phyloP scores from a whole-genome alignment of 1,284 basidiomycete genomes.

The Naganishia sp. region DNA sequence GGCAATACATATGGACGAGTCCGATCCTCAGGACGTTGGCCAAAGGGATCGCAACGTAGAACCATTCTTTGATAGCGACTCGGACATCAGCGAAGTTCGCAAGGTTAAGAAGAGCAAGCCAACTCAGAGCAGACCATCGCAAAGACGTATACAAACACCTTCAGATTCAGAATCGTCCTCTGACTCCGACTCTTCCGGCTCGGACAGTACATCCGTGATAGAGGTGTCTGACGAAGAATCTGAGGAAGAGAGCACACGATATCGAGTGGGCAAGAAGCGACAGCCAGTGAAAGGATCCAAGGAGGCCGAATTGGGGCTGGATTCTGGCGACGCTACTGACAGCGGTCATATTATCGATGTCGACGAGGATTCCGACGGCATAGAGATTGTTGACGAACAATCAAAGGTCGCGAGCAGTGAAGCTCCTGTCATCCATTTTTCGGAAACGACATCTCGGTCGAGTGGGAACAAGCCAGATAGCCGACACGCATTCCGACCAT shows the following conservation, averaged over 20 bases:
- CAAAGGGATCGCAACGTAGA: constrained; percentile 1
- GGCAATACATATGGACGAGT: constrained; percentile 44
- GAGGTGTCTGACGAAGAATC: constrained; percentile 7
- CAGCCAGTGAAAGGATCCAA: constrained; percentile 16
- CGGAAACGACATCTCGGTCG: constrained; percentile 17
- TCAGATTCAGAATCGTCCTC: constrained; percentile 4
- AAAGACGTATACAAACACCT: constrained; percentile 6
- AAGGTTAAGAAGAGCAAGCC: neutral
- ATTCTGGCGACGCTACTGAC: constrained; percentile 33
- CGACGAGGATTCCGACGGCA: constrained; percentile 8
- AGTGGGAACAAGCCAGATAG: neutral
- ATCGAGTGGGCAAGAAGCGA: constrained; percentile 5
- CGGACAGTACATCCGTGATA: neutral
- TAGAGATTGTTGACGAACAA: constrained; percentile 23
- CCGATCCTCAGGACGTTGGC: constrained; percentile 24
- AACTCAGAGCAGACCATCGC: neutral
- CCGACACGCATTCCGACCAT: constrained; percentile 1
- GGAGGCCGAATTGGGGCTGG: constrained; percentile 35
- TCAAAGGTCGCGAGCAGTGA: neutral
- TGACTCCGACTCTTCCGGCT: neutral
- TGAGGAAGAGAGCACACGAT: constrained; percentile 22
- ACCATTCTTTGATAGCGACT: constrained; percentile 22
- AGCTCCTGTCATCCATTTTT: constrained; percentile 20
- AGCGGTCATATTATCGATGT: constrained; percentile 30
- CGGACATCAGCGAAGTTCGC: constrained; percentile 29